phyloP scores from a whole-genome alignment of 1,284 basidiomycete species.

The Cutaneotrichosporon daszewskae region DNA sequence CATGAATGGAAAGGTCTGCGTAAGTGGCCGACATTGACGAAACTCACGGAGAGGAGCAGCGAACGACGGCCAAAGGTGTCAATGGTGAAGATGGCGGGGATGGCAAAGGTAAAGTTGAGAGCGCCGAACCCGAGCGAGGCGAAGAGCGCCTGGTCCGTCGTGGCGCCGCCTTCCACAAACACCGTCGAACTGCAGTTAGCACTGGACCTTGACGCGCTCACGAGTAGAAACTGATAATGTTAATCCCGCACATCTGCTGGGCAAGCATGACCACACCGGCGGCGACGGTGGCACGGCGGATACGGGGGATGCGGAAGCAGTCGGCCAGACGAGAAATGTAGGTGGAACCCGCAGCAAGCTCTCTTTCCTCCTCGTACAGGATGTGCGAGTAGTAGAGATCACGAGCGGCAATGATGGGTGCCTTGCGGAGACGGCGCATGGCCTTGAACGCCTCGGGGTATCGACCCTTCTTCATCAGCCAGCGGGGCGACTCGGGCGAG shows the following conservation, averaged over 20 bases:
- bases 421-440: conserved; percentile 60
- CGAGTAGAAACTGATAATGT: too few species aligned
- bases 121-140: conserved; percentile 59
- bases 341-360: conserved; percentile 50
- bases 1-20: conserved; percentile 51
- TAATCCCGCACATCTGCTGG: conserved; percentile 31
- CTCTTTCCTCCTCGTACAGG: conserved; percentile 59
- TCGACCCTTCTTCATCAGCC: conserved; percentile 42
- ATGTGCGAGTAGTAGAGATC: conserved; percentile 61
- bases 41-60: conserved; percentile 48
- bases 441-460: conserved; percentile 61
- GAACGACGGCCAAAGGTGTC: conserved; percentile 60
- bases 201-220: too few species aligned
- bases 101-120: conserved; percentile 19
- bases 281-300: conserved; percentile 66
- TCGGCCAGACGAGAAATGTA: conserved; percentile 52
- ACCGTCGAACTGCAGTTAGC: conserved; percentile 63
- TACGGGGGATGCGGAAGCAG: conserved; percentile 64
- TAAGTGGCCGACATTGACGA: too few species aligned
- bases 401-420: conserved; percentile 64
- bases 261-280: conserved; percentile 68
- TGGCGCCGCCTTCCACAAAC: conserved; percentile 55
- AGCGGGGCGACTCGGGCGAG: conserved; percentile 30
- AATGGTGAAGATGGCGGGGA: conserved; percentile 52
- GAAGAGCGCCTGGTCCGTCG: conserved; percentile 47